Base-by-base conservation (phyloP, 805 yeast genomes). In the Cyberlindnera euphorbiiphila region DNA sequence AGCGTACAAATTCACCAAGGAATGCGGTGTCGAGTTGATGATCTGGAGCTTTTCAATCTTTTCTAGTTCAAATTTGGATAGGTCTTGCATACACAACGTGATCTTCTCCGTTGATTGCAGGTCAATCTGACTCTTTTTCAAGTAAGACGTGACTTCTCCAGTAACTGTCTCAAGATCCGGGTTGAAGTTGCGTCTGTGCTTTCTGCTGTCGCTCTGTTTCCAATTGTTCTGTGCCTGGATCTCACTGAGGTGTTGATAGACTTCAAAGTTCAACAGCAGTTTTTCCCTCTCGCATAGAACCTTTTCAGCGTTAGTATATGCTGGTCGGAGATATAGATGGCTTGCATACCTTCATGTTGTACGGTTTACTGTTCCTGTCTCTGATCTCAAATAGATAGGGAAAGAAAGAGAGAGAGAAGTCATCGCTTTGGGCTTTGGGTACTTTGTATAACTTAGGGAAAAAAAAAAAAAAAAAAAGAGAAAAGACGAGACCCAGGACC, bases 21-120 rank as follows among this genome's bases (percentile, higher is more conserved):
- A 76, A 31, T 81, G 67, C 1, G 98, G 98, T 20, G 86, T 69
- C 7, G 79, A 68, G 57, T 91, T 89, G 39, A 89, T 72, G 26
- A 91, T 75, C 61, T 91, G 96, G 27, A 91, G 65, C 47, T 80
- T 77, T 54, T 91, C 98, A 18, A 85, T 79, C 59, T 86, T 85
- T 62, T 82, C 88, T 37, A 91, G 65, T 20, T 70, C 72, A 43
- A 71, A 78, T 23, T 64, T 41, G 14, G 61, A 52, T 17, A 65
- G 39, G 8, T 45, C 47, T 19, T 37, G 44, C 49, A 65, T 56
- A 6, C 62, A 42, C 13, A 50, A 53, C 9, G 59, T 52, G 32
- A 53, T 55, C 15, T 59, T 37, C 19, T 52, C 57, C 10, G 51
- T 36, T 1, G 61, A 45, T 10, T 64, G 62, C 4, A 51, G 42